Base-by-base conservation (phyloP, 83 land plant genomes). In the Thuja plicata region DNA sequence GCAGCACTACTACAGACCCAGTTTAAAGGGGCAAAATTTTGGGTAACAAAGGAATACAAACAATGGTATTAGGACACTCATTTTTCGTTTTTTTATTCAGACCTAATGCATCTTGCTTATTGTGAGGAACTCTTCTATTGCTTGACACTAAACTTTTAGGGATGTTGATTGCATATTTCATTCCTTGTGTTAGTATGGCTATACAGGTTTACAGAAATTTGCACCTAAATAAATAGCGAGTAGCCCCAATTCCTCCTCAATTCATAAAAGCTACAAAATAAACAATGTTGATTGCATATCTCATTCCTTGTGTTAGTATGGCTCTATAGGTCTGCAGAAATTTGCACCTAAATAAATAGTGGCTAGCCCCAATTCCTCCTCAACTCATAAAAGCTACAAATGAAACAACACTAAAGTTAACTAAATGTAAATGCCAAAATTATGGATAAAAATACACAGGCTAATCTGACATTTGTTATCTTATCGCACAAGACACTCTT, bases 231-330 rank as follows among this genome's bases (percentile, higher is more conserved):
- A 98, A 7, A 95, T 95, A 12, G 99, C 99, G 55, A 89, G 93
- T 4, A 94, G 79, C 38, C 99, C 99, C 41, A 98, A 96, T 92
- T 98, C 99, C 90, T 98, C 99, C 87, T 98, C 99, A 90, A 98
- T 98, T 34, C 99, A 88, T 88, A 98, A 88, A 38, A 98, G 94
- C 98, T 97, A 91, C 32, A 88, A 52, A 71, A 73, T n/a, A 41
- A 41, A 3, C 3, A 3, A 41, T 41, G 17, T 38, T 74, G 37
- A 66, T 21, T 66, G 71, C 74, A 62, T 86, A 66, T 21, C 24
- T 30, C 87, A 38, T 86, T 76, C 76, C 43, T 87, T 48, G 79
- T 46, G 1, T 85, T 94, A 98, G 93, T 98, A 98, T 40, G 99
- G 98, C 87, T 92, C 98, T 1, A 92, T 94, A 43, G 99, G 99